Percentiles rank a stretch among this genome's conserved stretches.
phyloP scores from a whole-genome alignment of 352 stramenopile species.

The Globisporangium splendens region DNA sequence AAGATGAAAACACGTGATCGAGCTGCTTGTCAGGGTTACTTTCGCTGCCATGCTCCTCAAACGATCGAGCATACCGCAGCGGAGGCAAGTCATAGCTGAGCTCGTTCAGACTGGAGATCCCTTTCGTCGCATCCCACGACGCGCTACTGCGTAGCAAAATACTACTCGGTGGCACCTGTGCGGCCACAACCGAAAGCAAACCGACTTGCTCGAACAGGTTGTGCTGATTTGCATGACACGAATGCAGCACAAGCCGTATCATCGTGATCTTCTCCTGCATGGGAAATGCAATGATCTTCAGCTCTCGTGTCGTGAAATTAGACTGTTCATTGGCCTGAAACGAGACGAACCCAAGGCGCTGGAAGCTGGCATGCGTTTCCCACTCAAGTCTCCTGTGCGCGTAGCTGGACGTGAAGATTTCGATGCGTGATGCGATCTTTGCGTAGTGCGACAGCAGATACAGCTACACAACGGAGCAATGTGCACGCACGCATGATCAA shows the following conservation, averaged over 20 bases:
- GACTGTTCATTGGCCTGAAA: conserved; percentile 24
- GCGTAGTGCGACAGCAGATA: conserved; percentile 33
- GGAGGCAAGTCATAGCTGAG: neutral
- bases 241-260: conserved; percentile 40
- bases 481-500: neutral
- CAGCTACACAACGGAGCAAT: conserved; percentile 9
- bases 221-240: conserved; percentile 30
- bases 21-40: neutral
- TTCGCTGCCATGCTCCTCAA: neutral
- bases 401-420: conserved; percentile 32
- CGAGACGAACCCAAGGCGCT: conserved; percentile 40
- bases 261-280: conserved; percentile 19
- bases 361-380: conserved; percentile 21
- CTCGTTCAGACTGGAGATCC: neutral
- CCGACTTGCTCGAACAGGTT: conserved; percentile 62
- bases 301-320: conserved; percentile 30
- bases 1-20: conserved; percentile 9
- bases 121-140: neutral
- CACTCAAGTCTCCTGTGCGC: conserved; percentile 1
- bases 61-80: neutral
- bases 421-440: conserved; percentile 44
- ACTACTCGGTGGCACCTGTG: neutral
- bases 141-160: neutral
- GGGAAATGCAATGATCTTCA: conserved; percentile 42
- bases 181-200: conserved; percentile 23